Evolutionary conservation across 139 green algal species (phyloP).

Genomic region (Raphidocelis subcapitata): DNA sequence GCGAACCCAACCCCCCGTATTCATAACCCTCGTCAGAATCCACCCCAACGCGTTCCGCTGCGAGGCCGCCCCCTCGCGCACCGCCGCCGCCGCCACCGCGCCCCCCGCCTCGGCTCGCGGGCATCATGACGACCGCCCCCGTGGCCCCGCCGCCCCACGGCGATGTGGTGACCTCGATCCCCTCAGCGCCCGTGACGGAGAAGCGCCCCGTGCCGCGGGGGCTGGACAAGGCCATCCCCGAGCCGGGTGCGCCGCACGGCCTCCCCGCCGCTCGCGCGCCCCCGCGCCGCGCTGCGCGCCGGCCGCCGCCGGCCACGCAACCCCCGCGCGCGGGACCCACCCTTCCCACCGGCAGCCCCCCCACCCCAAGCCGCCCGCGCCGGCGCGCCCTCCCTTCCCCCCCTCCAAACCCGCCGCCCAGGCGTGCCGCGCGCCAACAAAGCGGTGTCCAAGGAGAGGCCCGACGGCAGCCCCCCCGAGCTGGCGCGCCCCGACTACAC

Average conservation of each 20-base stretch:
- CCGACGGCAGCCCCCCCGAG: slow-evolving; percentile 32
- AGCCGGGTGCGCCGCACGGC: slow-evolving; percentile 25
- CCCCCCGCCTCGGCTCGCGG: not conserved
- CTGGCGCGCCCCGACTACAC: slow-evolving; percentile 29
- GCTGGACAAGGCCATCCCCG: slow-evolving; percentile 37
- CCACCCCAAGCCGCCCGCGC: not conserved
- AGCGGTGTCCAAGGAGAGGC: slow-evolving; percentile 28
- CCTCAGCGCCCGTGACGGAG: slow-evolving; percentile 19
- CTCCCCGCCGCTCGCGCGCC: not conserved
- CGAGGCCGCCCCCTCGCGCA: no score
- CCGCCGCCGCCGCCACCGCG: not conserved
- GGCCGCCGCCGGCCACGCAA: not conserved
- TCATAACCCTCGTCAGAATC: no score
- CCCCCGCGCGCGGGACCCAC: not conserved
- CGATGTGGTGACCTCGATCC: slow-evolving; percentile 1
- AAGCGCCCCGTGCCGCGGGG: slow-evolving; percentile 5
- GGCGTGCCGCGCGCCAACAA: slow-evolving; percentile 41
- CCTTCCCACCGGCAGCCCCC: not conserved
- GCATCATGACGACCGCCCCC: not conserved
- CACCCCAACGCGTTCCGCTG: no score
- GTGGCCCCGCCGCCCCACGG: not conserved
- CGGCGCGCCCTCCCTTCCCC: not conserved
- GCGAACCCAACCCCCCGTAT: no score
- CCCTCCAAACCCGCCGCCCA: not conserved
- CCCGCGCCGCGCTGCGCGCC: not conserved